Conservation (phyloP, 305 asterid genomes). For the Coffea humblotiana region DNA sequence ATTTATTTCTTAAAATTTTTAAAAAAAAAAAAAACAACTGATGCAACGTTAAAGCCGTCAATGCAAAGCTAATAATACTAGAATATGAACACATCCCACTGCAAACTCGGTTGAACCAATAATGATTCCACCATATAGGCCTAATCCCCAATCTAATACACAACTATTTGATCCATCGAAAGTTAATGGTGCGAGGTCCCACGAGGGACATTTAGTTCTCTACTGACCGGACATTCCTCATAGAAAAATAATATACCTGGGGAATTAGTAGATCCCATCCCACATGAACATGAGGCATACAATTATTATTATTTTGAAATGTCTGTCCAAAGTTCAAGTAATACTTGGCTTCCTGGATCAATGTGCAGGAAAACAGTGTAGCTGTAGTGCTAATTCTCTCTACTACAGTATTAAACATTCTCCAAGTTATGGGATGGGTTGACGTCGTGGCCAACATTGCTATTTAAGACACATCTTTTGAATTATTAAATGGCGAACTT, state of each 20-base stretch:
- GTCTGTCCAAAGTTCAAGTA: not conserved
- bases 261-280: not conserved
- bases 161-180: too few species aligned
- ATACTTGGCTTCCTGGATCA: not conserved
- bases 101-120: not conserved
- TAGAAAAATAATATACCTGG: not conserved
- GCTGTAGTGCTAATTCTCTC: too few species aligned
- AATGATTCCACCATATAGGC: not conserved
- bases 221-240: constrained; percentile 10
- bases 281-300: not conserved
- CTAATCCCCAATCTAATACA: not conserved
- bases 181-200: not conserved
- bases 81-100: not conserved
- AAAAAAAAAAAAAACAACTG: not conserved
- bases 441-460: too few species aligned
- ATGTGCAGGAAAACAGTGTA: not conserved
- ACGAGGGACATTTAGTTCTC: not conserved
- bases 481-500: too few species aligned
- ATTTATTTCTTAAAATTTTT: too few species aligned
- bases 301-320: not conserved
- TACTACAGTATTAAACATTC: too few species aligned
- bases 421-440: too few species aligned
- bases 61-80: not conserved
- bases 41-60: not conserved
- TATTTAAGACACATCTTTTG: too few species aligned